Evolutionary conservation across 1,284 basidiomycete species (phyloP), one percentile per base, ranked within the genome.

Genomic region (Porogramme epimiltina): DNA sequence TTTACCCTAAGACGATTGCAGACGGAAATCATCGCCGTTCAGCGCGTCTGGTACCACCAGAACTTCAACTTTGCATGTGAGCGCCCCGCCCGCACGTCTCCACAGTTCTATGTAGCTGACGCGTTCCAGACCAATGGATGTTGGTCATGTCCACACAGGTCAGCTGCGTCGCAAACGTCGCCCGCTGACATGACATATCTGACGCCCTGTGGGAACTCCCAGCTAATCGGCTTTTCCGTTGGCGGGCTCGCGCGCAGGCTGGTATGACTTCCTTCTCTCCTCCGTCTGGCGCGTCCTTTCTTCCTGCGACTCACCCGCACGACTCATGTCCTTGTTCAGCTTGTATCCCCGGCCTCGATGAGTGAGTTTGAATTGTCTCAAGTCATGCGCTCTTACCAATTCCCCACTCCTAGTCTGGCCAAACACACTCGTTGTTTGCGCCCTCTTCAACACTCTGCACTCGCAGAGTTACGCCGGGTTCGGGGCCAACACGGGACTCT

Each of bases 321-420:
- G 25, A 45, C 49, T 56, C 42, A 41, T 42, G 9, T 41, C 38
- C 26, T 50, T 11, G 52, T 48, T 19, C 23, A 66, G 65, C 76
- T 95, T 33, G 90, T 95, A 8, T 84, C 87, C 59, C 95, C 95
- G 0, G 91, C 94, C 0, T 89, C 89, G 0, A 93, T 97, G 91
- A 91, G 85, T 73, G 28, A 4, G 58, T 61, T n/a, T 8, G 10
- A 33, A 22, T 20, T 33, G 19, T 22, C 33, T 34, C 18, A n/a
- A 31, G 16, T 33, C 20, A 9, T 22, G 24, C n/a, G 15, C 3
- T 22, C 25, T 38, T 3, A 34, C 28, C 25, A 3, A 24, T 26
- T 25, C 34, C 31, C 34, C 38, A 38, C 24, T 37, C 23, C 15
- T 44, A 61, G 69, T 97, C 61, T 97, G 95, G 95, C 95, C 95